Evolutionary conservation across 177 flowering plant genomes (phyloP).

Genomic region (Tripterygium wilfordii): DNA sequence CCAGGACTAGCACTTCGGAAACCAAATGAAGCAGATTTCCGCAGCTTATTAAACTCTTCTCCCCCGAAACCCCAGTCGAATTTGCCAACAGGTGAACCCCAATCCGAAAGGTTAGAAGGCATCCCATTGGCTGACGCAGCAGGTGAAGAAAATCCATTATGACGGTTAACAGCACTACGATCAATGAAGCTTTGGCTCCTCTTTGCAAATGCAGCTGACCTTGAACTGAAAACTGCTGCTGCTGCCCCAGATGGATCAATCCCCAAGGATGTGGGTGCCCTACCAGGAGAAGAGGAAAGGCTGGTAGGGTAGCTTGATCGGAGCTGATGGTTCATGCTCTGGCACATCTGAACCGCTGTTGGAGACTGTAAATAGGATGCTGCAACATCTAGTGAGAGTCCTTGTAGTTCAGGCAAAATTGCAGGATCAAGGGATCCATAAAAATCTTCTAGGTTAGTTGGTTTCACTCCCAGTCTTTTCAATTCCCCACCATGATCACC

Average conservation of each 20-base stretch:
- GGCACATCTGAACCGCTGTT: slow-evolving; percentile 31
- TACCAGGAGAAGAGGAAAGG: slow-evolving; percentile 31
- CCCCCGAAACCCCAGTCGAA: slow-evolving; percentile 54
- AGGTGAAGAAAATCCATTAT: slow-evolving; percentile 24
- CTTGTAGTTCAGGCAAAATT: slow-evolving; percentile 28
- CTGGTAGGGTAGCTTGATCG: slow-evolving; percentile 33
- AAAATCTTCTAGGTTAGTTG: slow-evolving; percentile 40
- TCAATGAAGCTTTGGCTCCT: slow-evolving; percentile 65
- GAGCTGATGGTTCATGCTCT: slow-evolving; percentile 34
- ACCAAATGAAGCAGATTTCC: slow-evolving; percentile 66
- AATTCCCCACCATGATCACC: slow-evolving; percentile 26
- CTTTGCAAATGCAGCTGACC: slow-evolving; percentile 52
- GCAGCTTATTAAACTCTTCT: slow-evolving; percentile 49
- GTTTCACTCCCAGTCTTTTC: slow-evolving; percentile 29
- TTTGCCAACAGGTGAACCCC: slow-evolving; percentile 62
- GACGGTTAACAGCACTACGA: slow-evolving; percentile 25
- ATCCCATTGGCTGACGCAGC: slow-evolving; percentile 9
- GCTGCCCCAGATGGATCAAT: slow-evolving; percentile 27
- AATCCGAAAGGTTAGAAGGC: slow-evolving; percentile 27
- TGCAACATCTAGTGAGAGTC: slow-evolving; percentile 22
- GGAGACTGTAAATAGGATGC: slow-evolving; percentile 31
- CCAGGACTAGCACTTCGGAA: slow-evolving; percentile 11
- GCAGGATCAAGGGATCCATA: slow-evolving; percentile 33
- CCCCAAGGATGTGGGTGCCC: slow-evolving; percentile 26
- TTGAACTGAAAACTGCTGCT: slow-evolving; percentile 30